These are phyloP conservation scores for Ascoidea tarda DNA, from an alignment of 805 yeast species.

Conservation along the genomic window DNA sequence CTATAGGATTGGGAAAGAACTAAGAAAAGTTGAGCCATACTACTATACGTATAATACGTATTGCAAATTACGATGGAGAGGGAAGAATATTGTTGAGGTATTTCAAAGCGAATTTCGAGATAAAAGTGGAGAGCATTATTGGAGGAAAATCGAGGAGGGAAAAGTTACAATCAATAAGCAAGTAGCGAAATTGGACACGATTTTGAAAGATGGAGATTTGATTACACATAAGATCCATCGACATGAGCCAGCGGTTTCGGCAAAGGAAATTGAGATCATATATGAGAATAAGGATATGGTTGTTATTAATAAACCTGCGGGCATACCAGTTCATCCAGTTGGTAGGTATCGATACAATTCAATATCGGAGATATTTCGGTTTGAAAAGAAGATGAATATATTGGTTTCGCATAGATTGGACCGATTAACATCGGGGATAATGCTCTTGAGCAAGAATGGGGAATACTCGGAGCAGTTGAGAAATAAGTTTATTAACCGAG, in stretches of 20 bases:
- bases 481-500: neutral
- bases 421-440: neutral
- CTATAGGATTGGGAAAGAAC: conserved; percentile 33
- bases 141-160: conserved; percentile 40
- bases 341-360: conserved; percentile 68
- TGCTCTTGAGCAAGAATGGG: neutral
- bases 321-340: conserved; percentile 92
- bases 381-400: conserved; percentile 48
- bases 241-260: conserved; percentile 79
- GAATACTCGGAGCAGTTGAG: neutral
- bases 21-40: conserved; percentile 73
- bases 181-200: conserved; percentile 37
- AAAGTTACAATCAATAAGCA: conserved; percentile 56
- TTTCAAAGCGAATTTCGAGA: conserved; percentile 81
- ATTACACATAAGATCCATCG: conserved; percentile 70
- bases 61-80: conserved; percentile 88
- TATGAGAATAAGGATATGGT: conserved; percentile 62
- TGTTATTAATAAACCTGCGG: conserved; percentile 87
- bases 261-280: conserved; percentile 38
- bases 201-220: conserved; percentile 70
- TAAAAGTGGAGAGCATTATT: conserved; percentile 52
- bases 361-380: conserved; percentile 61
- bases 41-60: conserved; percentile 81
- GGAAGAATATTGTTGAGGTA: conserved; percentile 63
- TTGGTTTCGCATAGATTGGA: conserved; percentile 76